Conservation (phyloP, 148 eudicot species). For the Chenopodium formosanum region DNA sequence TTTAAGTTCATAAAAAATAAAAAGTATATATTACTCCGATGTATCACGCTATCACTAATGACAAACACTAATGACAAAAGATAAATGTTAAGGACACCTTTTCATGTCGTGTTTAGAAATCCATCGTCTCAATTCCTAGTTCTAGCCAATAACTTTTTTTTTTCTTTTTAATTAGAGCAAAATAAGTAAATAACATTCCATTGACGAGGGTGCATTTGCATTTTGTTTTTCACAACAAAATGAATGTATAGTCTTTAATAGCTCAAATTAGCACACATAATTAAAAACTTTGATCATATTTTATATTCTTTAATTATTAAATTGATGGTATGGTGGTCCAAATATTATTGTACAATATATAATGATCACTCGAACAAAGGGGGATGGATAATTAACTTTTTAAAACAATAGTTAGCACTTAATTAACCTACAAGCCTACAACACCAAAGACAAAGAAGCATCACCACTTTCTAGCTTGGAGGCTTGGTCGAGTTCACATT, state of each 20-base stretch:
- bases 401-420: background rate
- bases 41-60: background rate
- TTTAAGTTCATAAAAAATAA: no score
- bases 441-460: constrained; percentile 11
- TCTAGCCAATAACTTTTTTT: no score
- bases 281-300: background rate
- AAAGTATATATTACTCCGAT: no score
- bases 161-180: no score
- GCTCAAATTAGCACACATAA: no score
- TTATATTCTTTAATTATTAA: background rate
- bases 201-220: no score
- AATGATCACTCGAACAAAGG: background rate
- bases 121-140: background rate
- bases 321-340: background rate
- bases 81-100: background rate
- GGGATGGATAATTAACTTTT: background rate
- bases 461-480: constrained; percentile 1
- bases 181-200: no score
- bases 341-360: background rate
- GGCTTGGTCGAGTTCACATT: constrained; percentile 10
- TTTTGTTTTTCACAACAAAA: no score
- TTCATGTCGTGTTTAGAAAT: background rate
- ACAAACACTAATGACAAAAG: background rate
- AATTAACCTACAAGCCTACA: background rate
- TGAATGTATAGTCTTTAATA: no score